These are phyloP conservation scores for Singerocomus rubriflavus DNA, from an alignment of 1,284 basidiomycete species.

Conservation along the genomic window DNA sequence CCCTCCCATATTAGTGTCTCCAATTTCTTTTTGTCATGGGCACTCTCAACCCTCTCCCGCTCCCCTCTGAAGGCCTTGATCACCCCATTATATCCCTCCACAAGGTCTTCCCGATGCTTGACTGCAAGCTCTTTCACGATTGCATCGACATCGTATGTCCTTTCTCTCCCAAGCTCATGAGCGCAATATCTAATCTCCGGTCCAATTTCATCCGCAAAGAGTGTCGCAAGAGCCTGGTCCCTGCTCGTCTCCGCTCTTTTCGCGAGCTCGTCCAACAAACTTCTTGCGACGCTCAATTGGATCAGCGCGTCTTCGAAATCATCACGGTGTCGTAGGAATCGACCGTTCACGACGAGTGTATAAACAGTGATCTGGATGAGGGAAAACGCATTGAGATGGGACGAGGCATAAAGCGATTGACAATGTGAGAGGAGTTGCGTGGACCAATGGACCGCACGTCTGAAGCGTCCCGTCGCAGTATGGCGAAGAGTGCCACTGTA, in stretches of 20 bases:
- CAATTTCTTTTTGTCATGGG: slow-evolving; percentile 52
- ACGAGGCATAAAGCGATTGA: slow-evolving; percentile 55
- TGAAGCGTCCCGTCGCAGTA: slow-evolving; percentile 77
- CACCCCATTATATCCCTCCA: slow-evolving; percentile 64
- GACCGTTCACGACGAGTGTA: slow-evolving; percentile 67
- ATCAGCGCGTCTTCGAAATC: slow-evolving; percentile 79
- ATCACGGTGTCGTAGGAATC: slow-evolving; percentile 71
- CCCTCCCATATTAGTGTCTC: slow-evolving; percentile 77
- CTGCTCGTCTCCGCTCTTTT: slow-evolving; percentile 72
- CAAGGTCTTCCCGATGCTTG: slow-evolving; percentile 57
- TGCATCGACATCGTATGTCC: slow-evolving; percentile 80
- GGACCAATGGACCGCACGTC: slow-evolving; percentile 83
- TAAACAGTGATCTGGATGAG: slow-evolving; percentile 67
- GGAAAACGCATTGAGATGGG: slow-evolving; percentile 52
- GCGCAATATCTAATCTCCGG: slow-evolving; percentile 92
- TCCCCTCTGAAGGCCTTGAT: slow-evolving; percentile 51
- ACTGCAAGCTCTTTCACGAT: slow-evolving; percentile 73
- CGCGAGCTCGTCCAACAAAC: slow-evolving; percentile 73
- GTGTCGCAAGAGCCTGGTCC: slow-evolving; percentile 84
- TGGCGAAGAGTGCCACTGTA: slow-evolving; percentile 61
- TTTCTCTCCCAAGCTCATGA: slow-evolving; percentile 75
- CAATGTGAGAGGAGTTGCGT: slow-evolving; percentile 75
- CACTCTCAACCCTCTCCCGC: slow-evolving; percentile 37
- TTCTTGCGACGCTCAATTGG: slow-evolving; percentile 76
- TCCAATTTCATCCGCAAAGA: slow-evolving; percentile 84